Base-by-base conservation (phyloP, 306 rosid species). In the Calophaca sinica region DNA sequence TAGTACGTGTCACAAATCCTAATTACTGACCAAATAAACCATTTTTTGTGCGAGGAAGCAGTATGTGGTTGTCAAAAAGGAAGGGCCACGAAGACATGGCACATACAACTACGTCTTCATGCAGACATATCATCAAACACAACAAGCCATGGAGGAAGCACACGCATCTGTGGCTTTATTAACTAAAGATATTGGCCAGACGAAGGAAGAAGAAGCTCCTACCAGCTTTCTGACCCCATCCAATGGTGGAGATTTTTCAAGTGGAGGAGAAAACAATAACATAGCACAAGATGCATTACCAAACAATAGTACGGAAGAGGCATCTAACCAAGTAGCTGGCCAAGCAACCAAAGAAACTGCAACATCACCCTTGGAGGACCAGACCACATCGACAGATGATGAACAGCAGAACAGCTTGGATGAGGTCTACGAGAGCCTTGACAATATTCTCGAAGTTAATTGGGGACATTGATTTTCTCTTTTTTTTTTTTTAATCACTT, bases 11-110 rank as follows among this genome's bases (percentile, higher is more conserved):
- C 50, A 9, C 50, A 45, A 9, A 10, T 45, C 13, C 13, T 45
- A 10, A 13, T 28, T 57, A 12, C 14, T 59, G 15, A 59, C 58
- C 3, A 45, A 3, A 52, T 62, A 2, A 51, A 12, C 29, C 3
- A n/a, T 20, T 57, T 42, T 60, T 63, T 42, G 44, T 74, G 39
- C 1, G 60, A 50, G 38, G 69, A 12, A 35, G 53, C 79, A 82
- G 90, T 84, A 82, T 44, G 71, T 87, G 72, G 48, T 12, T 5
- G 2, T 57, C 2, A 55, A 52, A 31, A 82, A 49, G 61, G 83
- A 28, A 12, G 26, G 26, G 26, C 26, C 26, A 20, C 26, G 26
- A 20, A 20, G 26, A 20, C 26, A 1, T 20, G 26, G 26, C 26
- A 20, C 26, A 20, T 20, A 20, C 26, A 20, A 20, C 26, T 20